phyloP scores from a whole-genome alignment of 2,329 filamentous ascomycete genomes.

The Arachnopeziza araneosa region DNA sequence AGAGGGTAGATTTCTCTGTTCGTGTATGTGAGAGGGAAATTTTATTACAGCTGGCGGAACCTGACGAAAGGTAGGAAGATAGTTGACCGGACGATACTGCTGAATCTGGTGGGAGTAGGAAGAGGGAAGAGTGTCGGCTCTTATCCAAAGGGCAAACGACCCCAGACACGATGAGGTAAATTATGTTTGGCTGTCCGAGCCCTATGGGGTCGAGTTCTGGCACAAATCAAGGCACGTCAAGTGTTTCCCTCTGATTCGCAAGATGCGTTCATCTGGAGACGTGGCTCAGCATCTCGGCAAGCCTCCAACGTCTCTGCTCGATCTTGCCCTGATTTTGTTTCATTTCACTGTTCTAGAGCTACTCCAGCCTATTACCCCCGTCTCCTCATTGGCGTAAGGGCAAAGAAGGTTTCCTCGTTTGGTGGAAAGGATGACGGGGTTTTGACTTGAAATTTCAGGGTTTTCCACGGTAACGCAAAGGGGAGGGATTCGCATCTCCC shows the following conservation, averaged over 20 bases:
- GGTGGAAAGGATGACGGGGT: background rate
- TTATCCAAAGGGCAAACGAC: background rate
- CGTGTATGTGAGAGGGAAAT: no score
- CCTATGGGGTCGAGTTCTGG: background rate
- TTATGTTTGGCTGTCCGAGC: conserved; percentile 4
- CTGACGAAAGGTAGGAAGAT: no score
- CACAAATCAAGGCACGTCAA: conserved; percentile 10
- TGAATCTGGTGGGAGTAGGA: background rate
- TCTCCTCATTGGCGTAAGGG: background rate
- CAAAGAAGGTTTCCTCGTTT: background rate
- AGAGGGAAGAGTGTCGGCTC: background rate
- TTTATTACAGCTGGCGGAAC: no score
- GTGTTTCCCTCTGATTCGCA: conserved; percentile 6
- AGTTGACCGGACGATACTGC: background rate
- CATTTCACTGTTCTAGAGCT: background rate
- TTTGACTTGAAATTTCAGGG: conserved; percentile 7
- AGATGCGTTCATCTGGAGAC: background rate
- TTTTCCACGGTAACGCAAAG: background rate
- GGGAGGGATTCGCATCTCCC: background rate
- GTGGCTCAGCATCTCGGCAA: conserved; percentile 4
- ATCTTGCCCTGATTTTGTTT: conserved; percentile 4
- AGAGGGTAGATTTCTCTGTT: background rate
- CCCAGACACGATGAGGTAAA: background rate
- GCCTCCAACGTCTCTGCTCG: background rate
- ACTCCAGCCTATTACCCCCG: background rate